Evolutionary conservation across 2,329 filamentous ascomycete species (phyloP).

Genomic region (Exophiala oligosperma): DNA sequence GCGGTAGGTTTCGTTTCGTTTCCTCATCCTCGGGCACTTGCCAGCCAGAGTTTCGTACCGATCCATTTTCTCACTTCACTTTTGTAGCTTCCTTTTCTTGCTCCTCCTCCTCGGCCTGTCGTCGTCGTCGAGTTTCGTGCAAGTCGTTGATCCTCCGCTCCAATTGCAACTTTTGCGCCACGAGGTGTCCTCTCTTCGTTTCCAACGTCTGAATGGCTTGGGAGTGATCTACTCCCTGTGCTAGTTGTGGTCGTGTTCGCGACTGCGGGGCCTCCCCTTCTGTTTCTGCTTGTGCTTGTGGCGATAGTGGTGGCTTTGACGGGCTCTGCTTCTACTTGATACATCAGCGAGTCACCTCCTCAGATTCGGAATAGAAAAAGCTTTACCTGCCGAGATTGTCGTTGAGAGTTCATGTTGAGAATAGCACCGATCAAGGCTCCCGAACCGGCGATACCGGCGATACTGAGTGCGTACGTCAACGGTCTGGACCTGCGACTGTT

Average conservation of each 20-base stretch:
- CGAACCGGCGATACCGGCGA: constrained; percentile 22
- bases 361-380: neutral
- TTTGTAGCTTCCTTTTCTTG: constrained; percentile 14
- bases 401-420: constrained; percentile 16
- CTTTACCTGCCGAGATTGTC: constrained; percentile 10
- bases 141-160: constrained; percentile 18
- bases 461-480: constrained; percentile 20
- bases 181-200: constrained; percentile 15
- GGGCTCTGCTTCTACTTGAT: neutral
- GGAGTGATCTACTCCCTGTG: neutral
- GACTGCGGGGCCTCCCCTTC: neutral
- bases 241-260: neutral
- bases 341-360: neutral
- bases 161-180: constrained; percentile 18
- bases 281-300: neutral
- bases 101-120: constrained; percentile 12
- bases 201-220: constrained; percentile 14
- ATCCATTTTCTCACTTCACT: constrained; percentile 9
- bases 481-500: constrained; percentile 13
- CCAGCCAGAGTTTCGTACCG: neutral
- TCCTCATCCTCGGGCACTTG: too few relatives aligned
- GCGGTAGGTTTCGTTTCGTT: too few relatives aligned
- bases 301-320: neutral
- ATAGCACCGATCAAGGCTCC: constrained; percentile 24
- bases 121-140: constrained; percentile 1